phyloP scores from a whole-genome alignment of 192 early-diverging fungal species.

The Gigaspora rosea region DNA sequence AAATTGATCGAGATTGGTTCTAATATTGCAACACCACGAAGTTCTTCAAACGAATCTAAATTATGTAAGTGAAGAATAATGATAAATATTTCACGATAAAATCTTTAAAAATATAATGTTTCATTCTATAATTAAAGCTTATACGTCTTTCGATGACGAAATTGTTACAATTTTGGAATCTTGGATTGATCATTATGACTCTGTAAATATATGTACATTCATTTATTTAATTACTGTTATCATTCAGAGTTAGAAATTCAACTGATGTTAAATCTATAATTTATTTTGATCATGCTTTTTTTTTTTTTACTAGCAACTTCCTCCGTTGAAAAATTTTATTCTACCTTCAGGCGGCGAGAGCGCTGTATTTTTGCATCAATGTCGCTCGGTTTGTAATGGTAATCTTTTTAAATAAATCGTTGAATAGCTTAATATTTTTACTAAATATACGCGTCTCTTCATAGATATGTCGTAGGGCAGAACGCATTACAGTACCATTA shows the following conservation, averaged over 20 bases:
- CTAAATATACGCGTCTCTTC: not conserved
- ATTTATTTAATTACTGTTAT: constrained; percentile 16
- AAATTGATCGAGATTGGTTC: constrained; percentile 87
- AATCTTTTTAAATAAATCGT: not conserved
- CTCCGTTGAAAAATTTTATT: constrained; percentile 47
- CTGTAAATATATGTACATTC: constrained; percentile 56
- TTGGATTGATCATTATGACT: constrained; percentile 85
- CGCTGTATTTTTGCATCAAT: constrained; percentile 79
- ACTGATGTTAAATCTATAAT: not conserved
- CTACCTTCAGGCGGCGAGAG: constrained; percentile 81
- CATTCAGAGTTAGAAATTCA: not conserved
- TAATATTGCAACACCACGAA: constrained; percentile 88
- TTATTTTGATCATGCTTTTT: not conserved
- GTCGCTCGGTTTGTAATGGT: constrained; percentile 61
- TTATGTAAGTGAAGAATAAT: constrained; percentile 38
- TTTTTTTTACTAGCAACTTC: constrained; percentile 40
- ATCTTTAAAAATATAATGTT: not conserved
- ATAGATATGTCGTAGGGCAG: constrained; percentile 77
- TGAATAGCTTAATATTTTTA: not conserved
- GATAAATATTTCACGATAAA: not conserved
- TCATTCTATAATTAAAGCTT: constrained; percentile 34
- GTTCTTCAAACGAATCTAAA: constrained; percentile 55
- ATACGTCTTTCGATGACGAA: constrained; percentile 79
- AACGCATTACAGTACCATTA: constrained; percentile 77
- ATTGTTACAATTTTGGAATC: constrained; percentile 66